These are phyloP conservation scores for Diaporthe citriasiana DNA, from an alignment of 2,329 filamentous ascomycete species.

Conservation along the genomic window DNA sequence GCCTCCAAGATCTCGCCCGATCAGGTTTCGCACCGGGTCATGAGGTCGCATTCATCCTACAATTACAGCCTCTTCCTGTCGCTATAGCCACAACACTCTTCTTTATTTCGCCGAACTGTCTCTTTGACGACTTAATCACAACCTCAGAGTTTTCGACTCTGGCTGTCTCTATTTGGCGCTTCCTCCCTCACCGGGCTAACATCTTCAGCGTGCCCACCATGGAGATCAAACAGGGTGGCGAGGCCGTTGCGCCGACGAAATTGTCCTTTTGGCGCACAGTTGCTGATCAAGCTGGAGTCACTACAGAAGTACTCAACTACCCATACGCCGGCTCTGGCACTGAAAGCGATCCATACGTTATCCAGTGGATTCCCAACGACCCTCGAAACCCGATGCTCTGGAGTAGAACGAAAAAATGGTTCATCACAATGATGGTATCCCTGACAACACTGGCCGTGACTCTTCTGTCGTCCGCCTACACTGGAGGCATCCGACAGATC, in stretches of 20 bases:
- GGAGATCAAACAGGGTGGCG: neutral
- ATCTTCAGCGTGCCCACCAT: neutral
- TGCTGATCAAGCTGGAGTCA: constrained; percentile 60
- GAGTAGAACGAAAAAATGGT: constrained; percentile 21
- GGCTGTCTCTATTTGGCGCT: neutral
- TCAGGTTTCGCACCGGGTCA: neutral
- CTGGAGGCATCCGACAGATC: constrained; percentile 65
- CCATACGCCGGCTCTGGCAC: constrained; percentile 63
- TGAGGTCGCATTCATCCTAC: neutral
- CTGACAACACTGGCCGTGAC: constrained; percentile 60
- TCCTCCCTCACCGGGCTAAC: neutral
- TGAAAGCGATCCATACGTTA: constrained; percentile 65
- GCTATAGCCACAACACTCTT: neutral
- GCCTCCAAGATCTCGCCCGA: neutral
- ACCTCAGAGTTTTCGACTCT: neutral
- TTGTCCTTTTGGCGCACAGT: constrained; percentile 57
- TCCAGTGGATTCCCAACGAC: constrained; percentile 66
- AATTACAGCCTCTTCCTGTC: neutral
- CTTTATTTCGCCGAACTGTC: neutral
- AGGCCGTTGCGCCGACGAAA: neutral
- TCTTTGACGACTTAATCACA: neutral
- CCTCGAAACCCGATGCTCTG: constrained; percentile 68
- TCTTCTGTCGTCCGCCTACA: constrained; percentile 75
- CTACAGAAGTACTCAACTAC: constrained; percentile 49
- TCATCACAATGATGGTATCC: constrained; percentile 39